Evolutionary conservation across 495 filamentous ascomycete species (phyloP), one percentile per base, ranked within the genome.

Genomic region (Niebla homalea): DNA sequence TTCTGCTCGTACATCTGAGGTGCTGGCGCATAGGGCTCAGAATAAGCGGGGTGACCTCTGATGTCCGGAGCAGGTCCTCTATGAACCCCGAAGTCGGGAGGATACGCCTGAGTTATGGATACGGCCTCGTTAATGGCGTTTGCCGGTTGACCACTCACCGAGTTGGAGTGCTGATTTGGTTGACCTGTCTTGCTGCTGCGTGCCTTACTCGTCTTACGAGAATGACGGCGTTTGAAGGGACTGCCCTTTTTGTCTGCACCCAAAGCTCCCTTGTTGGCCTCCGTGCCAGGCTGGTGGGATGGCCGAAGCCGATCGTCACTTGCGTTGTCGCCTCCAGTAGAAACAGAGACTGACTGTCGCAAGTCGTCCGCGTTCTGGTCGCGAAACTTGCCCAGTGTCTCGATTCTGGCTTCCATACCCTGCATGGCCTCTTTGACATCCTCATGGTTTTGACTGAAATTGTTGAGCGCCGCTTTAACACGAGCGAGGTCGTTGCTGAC

Each of bases 11-110:
- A 36, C 11, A 21, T 45, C n/a, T 44, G 51, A 16, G 20, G 19
- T 39, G 49, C 22, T 21, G 20, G 49, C 21, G 53, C 36, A 14
- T 23, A 26, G 15, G 43, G 44, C 14, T 51, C 55, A 41, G 46
- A 25, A 54, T 48, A 61, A 3, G 58, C 58, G 20, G 58, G 58
- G 42, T 61, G 58, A 35, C 51, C 38, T 23, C 52, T 49, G 18
- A 61, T 23, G 39, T 61, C 58, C 11, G 58, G 58, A 29, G 38
- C 44, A 11, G 52, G 43, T 22, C 52, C 58, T 43, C 36, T 54
- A 15, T 38, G 29, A 14, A 35, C 43, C 20, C 52, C 52, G 16
- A 53, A 11, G 35, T 49, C 47, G 14, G 49, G 43, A 48, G 42
- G 50, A n/a, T 50, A 48, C 6, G 46, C 49, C 22, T 39, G 40